These are phyloP conservation scores for Exophiala sp. DNA, from an alignment of 2,329 filamentous ascomycete species.

Conservation along the genomic window DNA sequence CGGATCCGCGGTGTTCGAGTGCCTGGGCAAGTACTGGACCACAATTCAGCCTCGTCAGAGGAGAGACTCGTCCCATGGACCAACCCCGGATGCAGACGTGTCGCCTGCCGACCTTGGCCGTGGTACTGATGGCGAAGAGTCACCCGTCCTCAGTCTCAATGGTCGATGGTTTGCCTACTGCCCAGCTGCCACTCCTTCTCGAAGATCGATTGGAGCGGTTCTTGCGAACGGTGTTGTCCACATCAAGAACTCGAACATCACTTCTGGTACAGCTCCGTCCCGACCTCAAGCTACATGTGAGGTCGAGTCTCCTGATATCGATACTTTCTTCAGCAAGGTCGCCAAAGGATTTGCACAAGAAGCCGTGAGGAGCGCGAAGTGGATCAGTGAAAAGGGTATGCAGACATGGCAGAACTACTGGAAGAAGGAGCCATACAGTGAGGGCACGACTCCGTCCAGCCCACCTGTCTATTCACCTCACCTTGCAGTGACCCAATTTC, in stretches of 20 bases:
- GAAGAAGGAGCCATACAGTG: constrained; percentile 38
- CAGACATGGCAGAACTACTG: constrained; percentile 52
- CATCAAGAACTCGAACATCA: constrained; percentile 39
- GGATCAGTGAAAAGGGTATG: constrained; percentile 49
- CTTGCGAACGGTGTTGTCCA: constrained; percentile 37
- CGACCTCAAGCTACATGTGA: constrained; percentile 43
- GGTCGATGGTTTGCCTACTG: constrained; percentile 48
- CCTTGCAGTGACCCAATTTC: constrained; percentile 39
- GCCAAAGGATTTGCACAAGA: constrained; percentile 50
- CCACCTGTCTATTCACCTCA: constrained; percentile 28
- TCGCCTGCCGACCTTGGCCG: constrained; percentile 39
- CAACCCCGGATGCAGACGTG: constrained; percentile 43
- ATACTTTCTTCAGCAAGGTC: constrained; percentile 47
- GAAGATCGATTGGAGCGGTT: constrained; percentile 39
- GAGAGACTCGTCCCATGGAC: constrained; percentile 46
- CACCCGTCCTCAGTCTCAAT: constrained; percentile 42
- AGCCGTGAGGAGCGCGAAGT: constrained; percentile 46
- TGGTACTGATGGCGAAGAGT: constrained; percentile 31
- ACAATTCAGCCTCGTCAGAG: constrained; percentile 60
- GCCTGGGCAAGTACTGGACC: constrained; percentile 90
- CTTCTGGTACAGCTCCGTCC: constrained; percentile 41
- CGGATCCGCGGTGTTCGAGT: constrained; percentile 49
- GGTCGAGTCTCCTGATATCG: constrained; percentile 46
- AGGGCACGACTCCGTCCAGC: constrained; percentile 30
- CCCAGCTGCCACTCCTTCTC: constrained; percentile 39